phyloP scores from a whole-genome alignment of 2,329 filamentous ascomycete species.

The Periconia macrospinosa region DNA sequence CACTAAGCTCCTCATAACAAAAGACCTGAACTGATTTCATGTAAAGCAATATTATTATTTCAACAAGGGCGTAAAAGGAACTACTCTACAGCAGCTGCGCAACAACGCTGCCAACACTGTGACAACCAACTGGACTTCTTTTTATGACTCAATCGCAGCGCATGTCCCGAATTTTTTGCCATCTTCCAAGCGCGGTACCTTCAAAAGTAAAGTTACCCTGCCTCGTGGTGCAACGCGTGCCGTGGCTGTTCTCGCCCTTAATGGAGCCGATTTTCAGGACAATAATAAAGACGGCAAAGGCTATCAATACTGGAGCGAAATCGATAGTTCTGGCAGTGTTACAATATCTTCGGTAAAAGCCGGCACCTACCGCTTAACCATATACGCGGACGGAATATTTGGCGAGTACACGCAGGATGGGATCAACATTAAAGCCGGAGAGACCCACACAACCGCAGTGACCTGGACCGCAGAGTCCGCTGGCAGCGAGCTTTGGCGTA shows the following conservation, averaged over 20 bases:
- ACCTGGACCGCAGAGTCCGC: constrained; percentile 58
- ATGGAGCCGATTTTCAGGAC: constrained; percentile 60
- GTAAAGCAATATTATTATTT: constrained; percentile 61
- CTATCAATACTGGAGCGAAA: constrained; percentile 63
- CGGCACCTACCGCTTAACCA: constrained; percentile 63
- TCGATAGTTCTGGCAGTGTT: constrained; percentile 52
- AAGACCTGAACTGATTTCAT: constrained; percentile 35
- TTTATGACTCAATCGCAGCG: constrained; percentile 65
- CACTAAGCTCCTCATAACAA: background rate
- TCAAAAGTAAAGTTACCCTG: constrained; percentile 55
- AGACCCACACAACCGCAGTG: constrained; percentile 36
- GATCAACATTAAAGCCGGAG: constrained; percentile 47
- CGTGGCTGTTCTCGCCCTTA: constrained; percentile 59
- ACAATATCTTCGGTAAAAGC: constrained; percentile 58
- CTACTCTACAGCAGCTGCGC: constrained; percentile 46
- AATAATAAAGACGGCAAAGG: constrained; percentile 58
- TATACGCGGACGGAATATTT: constrained; percentile 66
- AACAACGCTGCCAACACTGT: constrained; percentile 58
- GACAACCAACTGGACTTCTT: constrained; percentile 58
- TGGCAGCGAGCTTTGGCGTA: constrained; percentile 63
- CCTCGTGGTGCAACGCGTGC: constrained; percentile 55
- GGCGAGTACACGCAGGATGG: constrained; percentile 61
- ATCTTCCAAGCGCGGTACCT: constrained; percentile 54
- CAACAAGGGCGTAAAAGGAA: constrained; percentile 54
- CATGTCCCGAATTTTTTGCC: constrained; percentile 63